These are phyloP conservation scores for Beauveria medogensis DNA, from an alignment of 2,329 filamentous ascomycete genomes.

Conservation along the genomic window DNA sequence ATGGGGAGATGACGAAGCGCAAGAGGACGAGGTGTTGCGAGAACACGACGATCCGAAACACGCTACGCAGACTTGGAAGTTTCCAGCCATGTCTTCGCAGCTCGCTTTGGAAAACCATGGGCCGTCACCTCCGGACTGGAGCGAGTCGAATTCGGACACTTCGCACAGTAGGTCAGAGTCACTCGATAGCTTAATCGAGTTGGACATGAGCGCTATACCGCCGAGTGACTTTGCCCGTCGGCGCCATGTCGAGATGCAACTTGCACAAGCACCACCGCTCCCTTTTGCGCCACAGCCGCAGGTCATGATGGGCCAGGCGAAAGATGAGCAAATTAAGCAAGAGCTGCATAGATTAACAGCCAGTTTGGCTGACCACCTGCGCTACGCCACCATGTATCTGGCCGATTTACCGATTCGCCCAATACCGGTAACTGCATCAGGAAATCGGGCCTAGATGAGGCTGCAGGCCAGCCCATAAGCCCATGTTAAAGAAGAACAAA, in stretches of 20 bases:
- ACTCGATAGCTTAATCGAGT: background rate
- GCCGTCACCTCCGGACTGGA: constrained; percentile 14
- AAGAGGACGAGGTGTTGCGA: constrained; percentile 46
- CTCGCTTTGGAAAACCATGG: constrained; percentile 12
- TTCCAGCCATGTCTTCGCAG: constrained; percentile 41
- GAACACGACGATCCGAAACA: constrained; percentile 38
- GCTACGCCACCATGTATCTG: background rate
- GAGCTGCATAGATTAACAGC: background rate
- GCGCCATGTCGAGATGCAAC: background rate
- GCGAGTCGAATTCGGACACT: constrained; percentile 18
- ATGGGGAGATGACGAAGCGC: constrained; percentile 27
- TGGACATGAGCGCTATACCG: background rate
- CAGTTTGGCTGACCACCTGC: background rate
- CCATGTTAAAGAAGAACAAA: background rate
- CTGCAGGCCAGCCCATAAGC: background rate
- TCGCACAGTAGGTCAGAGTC: background rate
- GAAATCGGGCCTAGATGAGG: background rate
- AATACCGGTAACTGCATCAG: background rate
- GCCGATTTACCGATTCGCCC: background rate
- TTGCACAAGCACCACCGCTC: background rate
- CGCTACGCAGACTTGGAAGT: constrained; percentile 49
- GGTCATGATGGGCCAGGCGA: background rate
- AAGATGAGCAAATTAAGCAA: background rate
- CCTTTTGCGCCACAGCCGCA: background rate
- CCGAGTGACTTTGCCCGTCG: background rate